Percentiles rank a stretch among this genome's conserved stretches.
Conservation (phyloP, 2,329 filamentous ascomycete species). For the Penicillium sp. region DNA sequence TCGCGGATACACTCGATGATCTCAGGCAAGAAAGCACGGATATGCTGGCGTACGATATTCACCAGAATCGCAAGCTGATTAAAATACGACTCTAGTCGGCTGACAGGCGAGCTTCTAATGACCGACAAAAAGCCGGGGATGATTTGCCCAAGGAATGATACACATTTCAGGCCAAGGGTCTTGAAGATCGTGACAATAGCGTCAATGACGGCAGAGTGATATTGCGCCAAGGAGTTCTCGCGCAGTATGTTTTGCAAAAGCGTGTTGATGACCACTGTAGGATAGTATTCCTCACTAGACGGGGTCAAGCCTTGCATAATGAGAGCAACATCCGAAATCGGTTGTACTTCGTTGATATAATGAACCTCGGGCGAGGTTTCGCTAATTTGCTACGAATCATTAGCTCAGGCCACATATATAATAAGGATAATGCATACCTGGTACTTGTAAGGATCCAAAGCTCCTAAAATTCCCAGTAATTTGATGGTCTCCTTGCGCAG, state of each 20-base stretch:
- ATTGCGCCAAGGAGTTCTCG: conserved; percentile 81
- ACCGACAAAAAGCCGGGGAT: conserved; percentile 90
- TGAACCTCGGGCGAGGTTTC: conserved; percentile 82
- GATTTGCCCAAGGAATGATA: conserved; percentile 89
- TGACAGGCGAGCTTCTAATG: conserved; percentile 73
- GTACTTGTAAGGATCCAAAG: conserved; percentile 92
- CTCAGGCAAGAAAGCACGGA: conserved; percentile 80
- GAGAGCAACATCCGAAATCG: conserved; percentile 85
- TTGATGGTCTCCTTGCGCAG: conserved; percentile 94
- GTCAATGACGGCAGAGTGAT: conserved; percentile 91
- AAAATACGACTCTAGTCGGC: conserved; percentile 89
- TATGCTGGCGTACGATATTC: conserved; percentile 93
- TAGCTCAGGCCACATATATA: conserved; percentile 10
- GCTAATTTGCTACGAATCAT: conserved; percentile 63
- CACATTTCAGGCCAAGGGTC: conserved; percentile 91
- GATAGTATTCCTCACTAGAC: conserved; percentile 97
- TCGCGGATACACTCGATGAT: conserved; percentile 84
- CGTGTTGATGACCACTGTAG: conserved; percentile 95
- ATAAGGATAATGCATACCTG: conserved; percentile 43
- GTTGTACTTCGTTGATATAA: conserved; percentile 61
- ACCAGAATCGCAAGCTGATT: conserved; percentile 92
- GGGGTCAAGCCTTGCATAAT: conserved; percentile 98
- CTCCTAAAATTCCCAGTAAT: conserved; percentile 89
- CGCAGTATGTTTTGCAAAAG: conserved; percentile 81
- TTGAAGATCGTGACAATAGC: conserved; percentile 99